Conservation (phyloP, 805 yeast genomes). For the Cyberlindnera mrakii region DNA sequence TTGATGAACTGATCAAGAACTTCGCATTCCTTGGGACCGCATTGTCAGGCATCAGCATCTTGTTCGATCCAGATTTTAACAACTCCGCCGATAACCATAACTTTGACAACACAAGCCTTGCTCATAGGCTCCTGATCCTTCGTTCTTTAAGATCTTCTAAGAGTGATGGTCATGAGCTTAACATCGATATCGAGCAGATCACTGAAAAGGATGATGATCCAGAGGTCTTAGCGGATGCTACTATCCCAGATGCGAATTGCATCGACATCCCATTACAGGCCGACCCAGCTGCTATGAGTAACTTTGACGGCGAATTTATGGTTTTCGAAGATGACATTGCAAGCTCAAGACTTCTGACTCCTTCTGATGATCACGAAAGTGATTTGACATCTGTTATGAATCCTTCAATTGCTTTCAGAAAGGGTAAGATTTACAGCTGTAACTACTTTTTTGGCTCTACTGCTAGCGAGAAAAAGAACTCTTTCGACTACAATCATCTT, state of each 20-base stretch:
- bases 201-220: slow-evolving; percentile 23
- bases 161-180: slow-evolving; percentile 29
- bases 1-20: slow-evolving; percentile 51
- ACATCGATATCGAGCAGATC: slow-evolving; percentile 32
- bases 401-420: slow-evolving; percentile 51
- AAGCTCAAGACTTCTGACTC: slow-evolving; percentile 28
- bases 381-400: slow-evolving; percentile 41
- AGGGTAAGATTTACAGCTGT: slow-evolving; percentile 55
- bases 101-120: slow-evolving; percentile 11
- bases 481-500: slow-evolving; percentile 41
- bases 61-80: slow-evolving; percentile 68
- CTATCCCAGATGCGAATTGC: background rate
- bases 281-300: slow-evolving; percentile 14
- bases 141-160: slow-evolving; percentile 31
- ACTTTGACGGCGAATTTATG: slow-evolving; percentile 19
- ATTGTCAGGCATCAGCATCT: slow-evolving; percentile 61
- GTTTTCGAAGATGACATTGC: slow-evolving; percentile 24
- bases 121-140: slow-evolving; percentile 26
- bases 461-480: slow-evolving; percentile 35
- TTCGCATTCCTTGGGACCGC: slow-evolving; percentile 53
- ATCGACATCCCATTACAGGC: background rate
- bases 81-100: slow-evolving; percentile 13
- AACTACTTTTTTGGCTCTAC: slow-evolving; percentile 60
- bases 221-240: background rate
- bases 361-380: slow-evolving; percentile 25